Evolutionary conservation across 352 stramenopile genomes (phyloP).

Genomic region (Albugo candida): DNA sequence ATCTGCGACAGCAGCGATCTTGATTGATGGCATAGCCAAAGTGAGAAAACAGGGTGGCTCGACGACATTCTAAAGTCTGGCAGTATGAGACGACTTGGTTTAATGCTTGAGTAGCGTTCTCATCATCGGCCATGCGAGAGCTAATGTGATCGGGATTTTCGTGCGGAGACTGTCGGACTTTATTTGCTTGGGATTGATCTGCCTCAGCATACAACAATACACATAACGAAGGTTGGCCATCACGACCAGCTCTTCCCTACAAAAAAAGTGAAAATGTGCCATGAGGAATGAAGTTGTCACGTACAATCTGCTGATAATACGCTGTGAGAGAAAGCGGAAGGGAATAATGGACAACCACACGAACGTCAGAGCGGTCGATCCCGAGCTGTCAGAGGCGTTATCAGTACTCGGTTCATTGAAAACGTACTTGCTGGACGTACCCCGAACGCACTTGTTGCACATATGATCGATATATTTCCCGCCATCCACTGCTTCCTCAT

Average conservation of each 20-base stretch:
- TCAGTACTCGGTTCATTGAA: background rate
- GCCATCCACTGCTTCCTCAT: slow-evolving; percentile 66
- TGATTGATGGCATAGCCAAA: slow-evolving; percentile 28
- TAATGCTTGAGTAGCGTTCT: slow-evolving; percentile 20
- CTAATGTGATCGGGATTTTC: slow-evolving; percentile 1
- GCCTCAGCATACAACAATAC: slow-evolving; percentile 32
- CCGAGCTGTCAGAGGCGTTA: slow-evolving; percentile 31
- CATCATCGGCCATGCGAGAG: background rate
- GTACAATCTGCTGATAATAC: slow-evolving; percentile 64
- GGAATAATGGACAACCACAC: slow-evolving; percentile 53
- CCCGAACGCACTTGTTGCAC: slow-evolving; percentile 56
- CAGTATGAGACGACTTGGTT: slow-evolving; percentile 36
- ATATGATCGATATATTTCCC: slow-evolving; percentile 47
- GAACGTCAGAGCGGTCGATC: slow-evolving; percentile 54
- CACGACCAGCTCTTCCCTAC: slow-evolving; percentile 43
- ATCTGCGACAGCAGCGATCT: slow-evolving; percentile 21
- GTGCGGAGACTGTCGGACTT: slow-evolving; percentile 15
- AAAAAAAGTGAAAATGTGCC: background rate
- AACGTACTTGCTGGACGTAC: slow-evolving; percentile 11
- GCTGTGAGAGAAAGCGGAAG: slow-evolving; percentile 37
- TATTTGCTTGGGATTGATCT: slow-evolving; percentile 31
- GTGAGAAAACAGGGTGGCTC: slow-evolving; percentile 28
- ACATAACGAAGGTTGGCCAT: slow-evolving; percentile 29
- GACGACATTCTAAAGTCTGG: slow-evolving; percentile 28
- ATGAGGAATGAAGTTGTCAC: slow-evolving; percentile 4